A percentile compares a stretch with the other conserved stretches of the same genome.
phyloP scores from a whole-genome alignment of 2,329 filamentous ascomycete species.

The Juglanconis oblonga region DNA sequence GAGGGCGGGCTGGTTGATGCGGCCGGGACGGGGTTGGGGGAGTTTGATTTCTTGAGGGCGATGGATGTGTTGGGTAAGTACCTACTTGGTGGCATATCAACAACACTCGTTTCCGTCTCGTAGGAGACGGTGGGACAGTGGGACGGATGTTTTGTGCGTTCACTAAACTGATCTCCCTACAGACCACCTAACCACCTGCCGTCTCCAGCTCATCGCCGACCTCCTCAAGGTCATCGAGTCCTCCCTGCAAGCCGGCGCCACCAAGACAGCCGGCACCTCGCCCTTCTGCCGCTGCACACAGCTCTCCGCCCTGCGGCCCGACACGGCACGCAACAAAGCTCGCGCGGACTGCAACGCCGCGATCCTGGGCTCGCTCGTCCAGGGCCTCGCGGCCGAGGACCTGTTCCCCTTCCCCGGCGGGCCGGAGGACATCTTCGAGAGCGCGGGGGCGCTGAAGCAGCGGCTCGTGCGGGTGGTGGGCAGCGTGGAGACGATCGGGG shows the following conservation, averaged over 20 bases:
- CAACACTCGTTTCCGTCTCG: background rate
- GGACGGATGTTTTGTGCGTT: background rate
- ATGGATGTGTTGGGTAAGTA: background rate
- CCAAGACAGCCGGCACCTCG: background rate
- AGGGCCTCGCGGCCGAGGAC: background rate
- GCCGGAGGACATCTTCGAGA: background rate
- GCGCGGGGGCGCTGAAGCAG: background rate
- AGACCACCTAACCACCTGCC: background rate
- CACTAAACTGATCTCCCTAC: background rate
- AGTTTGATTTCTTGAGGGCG: background rate
- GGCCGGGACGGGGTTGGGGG: background rate
- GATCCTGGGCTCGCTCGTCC: background rate
- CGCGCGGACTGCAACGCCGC: background rate
- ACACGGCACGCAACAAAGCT: background rate
- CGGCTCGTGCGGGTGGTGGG: background rate
- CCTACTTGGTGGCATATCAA: no score
- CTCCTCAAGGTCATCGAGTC: background rate
- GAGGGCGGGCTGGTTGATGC: background rate
- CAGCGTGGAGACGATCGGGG: background rate
- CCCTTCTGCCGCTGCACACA: background rate
- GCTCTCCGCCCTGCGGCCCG: background rate
- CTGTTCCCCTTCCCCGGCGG: background rate
- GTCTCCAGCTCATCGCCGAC: background rate
- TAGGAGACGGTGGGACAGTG: no score
- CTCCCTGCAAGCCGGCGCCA: background rate